Conservation (phyloP, 257 asterid genomes). For the Petunia axillaris region DNA sequence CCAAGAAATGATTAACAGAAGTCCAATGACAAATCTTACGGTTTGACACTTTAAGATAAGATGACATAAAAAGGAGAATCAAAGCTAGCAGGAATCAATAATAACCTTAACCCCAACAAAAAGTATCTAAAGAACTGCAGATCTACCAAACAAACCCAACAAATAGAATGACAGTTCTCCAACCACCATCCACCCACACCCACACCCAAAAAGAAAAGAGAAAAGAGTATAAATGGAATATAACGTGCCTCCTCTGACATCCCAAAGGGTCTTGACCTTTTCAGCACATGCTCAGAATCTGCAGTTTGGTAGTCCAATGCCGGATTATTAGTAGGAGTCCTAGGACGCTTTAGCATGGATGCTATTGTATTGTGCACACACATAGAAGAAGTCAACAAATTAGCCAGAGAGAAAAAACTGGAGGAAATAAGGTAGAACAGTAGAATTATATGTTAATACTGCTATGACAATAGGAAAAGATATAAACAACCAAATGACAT, state of each 20-base stretch:
- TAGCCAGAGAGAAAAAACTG: slow-evolving; percentile 22
- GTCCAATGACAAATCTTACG: not conserved
- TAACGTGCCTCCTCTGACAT: slow-evolving; percentile 51
- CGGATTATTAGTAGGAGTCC: slow-evolving; percentile 57
- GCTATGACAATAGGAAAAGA: not conserved
- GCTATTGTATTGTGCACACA: slow-evolving; percentile 33
- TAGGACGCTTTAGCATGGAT: slow-evolving; percentile 55
- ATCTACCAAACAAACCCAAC: not conserved
- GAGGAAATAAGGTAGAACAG: slow-evolving; percentile 21
- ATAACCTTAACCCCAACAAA: not conserved
- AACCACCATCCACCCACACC: not conserved
- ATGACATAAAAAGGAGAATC: slow-evolving; percentile 8
- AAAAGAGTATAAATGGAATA: not conserved
- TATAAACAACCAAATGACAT: slow-evolving; percentile 17
- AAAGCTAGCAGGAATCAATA: not conserved
- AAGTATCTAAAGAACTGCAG: not conserved
- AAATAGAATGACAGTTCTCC: not conserved
- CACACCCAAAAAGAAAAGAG: not conserved
- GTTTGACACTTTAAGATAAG: not conserved
- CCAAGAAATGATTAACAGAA: not conserved
- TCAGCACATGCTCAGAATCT: slow-evolving; percentile 51
- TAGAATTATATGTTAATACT: not conserved
- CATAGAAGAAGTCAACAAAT: slow-evolving; percentile 30
- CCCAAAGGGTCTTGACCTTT: slow-evolving; percentile 55
- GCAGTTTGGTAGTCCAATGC: slow-evolving; percentile 57